phyloP scores from a whole-genome alignment of 2,329 filamentous ascomycete species.

The Neocucurbitaria cava region DNA sequence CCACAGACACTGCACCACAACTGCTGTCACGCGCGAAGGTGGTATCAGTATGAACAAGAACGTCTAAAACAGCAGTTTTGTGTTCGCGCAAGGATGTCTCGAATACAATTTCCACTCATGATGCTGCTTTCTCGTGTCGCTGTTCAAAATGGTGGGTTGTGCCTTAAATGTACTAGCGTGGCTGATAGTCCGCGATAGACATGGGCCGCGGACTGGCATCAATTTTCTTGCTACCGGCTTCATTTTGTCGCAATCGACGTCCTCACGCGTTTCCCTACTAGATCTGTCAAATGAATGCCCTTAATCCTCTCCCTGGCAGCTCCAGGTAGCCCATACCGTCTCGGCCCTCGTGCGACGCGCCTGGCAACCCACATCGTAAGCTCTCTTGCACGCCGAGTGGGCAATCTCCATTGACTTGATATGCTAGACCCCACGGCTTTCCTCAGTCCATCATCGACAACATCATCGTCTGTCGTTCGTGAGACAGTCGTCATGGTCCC shows the following conservation, averaged over 20 bases:
- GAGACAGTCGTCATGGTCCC: neutral
- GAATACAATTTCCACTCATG: too few relatives aligned
- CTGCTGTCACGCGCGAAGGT: neutral
- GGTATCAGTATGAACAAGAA: too few relatives aligned
- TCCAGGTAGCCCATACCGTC: slow-evolving; percentile 41
- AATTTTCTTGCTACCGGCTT: slow-evolving; percentile 14
- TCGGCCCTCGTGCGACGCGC: slow-evolving; percentile 21
- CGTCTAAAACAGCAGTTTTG: too few relatives aligned
- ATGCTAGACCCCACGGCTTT: slow-evolving; percentile 1
- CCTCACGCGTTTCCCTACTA: slow-evolving; percentile 10
- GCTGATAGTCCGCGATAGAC: slow-evolving; percentile 3
- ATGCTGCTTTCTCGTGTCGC: neutral
- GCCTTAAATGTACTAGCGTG: slow-evolving; percentile 9
- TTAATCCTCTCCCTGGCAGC: slow-evolving; percentile 37
- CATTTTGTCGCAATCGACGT: slow-evolving; percentile 19
- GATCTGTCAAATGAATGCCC: slow-evolving; percentile 48
- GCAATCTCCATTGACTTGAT: neutral
- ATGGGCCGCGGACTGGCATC: slow-evolving; percentile 15
- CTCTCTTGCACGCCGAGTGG: neutral
- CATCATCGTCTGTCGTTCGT: neutral
- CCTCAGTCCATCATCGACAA: neutral
- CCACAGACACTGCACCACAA: slow-evolving; percentile 3
- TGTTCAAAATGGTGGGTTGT: slow-evolving; percentile 4
- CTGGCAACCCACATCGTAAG: slow-evolving; percentile 22
- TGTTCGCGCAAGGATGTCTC: too few relatives aligned